Base-by-base conservation (phyloP, 2,329 filamentous ascomycete genomes). In the Fusarium coffeatum region DNA sequence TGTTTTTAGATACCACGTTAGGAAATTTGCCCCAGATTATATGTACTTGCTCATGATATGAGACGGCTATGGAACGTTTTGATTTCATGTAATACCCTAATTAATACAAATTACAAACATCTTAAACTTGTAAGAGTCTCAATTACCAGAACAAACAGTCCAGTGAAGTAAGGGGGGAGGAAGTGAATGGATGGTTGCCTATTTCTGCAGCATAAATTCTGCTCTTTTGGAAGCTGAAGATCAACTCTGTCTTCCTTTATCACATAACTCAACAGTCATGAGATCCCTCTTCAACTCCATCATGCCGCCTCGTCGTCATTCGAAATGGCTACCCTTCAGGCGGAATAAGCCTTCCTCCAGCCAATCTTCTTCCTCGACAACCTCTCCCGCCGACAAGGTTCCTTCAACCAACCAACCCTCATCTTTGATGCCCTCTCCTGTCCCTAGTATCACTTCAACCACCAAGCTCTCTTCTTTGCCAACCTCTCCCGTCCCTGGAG, bases 71-170 rank as follows among this genome's bases (percentile, higher is more conserved):
- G 53, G 55, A 40, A 59, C 47, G 49, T 48, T 59, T 55, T 68
- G n/a, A 41, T 28, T 48, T 23, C 42, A 45, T 61, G 32, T 71
- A 57, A 64, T 71, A 55, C 47, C 30, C 20, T 71, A 68, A 37
- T 53, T 56, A 64, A 54, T 53, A 68, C n/a, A 53, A 54, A 54
- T 15, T 51, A 67, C 20, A 53, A 54, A 54, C 18, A 47, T 50
- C 18, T 12, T 18, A 43, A 58, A 25, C 9, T 20, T 28, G 12
- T 10, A 40, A 28, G 2, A 7, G 3, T 16, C 18, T 23, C 16
- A 15, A 4, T 20, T 23, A 8, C 20, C 22, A 34, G n/a, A 18
- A 25, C 30, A 25, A 25, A 25, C 16, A 16, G 10, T 23, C 6
- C 15, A 8, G 15, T 43, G 22, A 43, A 23, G 22, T 4, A 43